Evolutionary conservation across 306 rosid genomes (phyloP).

Genomic region (Cicer yamashitae): DNA sequence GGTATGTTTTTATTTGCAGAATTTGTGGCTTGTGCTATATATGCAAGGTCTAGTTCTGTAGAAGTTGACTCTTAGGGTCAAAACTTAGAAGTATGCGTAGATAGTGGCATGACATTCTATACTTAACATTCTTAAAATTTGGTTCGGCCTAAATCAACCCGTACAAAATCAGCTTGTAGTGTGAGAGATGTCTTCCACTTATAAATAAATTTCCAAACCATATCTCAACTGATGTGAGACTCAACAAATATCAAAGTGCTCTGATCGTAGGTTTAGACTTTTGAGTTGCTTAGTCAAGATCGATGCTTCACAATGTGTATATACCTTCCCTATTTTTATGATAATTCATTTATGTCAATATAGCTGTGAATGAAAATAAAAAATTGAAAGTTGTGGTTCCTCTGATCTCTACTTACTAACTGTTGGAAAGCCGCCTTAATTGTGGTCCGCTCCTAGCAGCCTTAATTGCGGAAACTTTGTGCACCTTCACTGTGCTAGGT

Average conservation of each 20-base stretch:
- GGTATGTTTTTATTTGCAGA: too few relatives aligned
- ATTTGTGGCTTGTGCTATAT: not conserved
- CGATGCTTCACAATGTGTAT: not conserved
- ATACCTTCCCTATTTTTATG: slow-evolving; percentile 21
- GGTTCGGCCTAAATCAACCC: too few relatives aligned
- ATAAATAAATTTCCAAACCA: too few relatives aligned
- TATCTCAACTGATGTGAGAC: too few relatives aligned
- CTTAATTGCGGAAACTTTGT: not conserved
- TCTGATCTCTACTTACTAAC: not conserved
- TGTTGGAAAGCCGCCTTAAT: not conserved
- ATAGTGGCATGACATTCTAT: slow-evolving; percentile 26
- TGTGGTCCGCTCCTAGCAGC: not conserved
- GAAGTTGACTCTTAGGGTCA: slow-evolving; percentile 11
- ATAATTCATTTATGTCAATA: slow-evolving; percentile 4
- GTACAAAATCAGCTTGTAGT: too few relatives aligned
- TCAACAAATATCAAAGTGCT: not conserved
- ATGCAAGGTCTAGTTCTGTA: slow-evolving; percentile 14
- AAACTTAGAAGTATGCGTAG: slow-evolving; percentile 1
- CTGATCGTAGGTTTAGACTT: slow-evolving; percentile 17
- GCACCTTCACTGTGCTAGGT: not conserved
- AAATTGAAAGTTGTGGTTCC: slow-evolving; percentile 5
- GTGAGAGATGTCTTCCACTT: too few relatives aligned
- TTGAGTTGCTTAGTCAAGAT: slow-evolving; percentile 14
- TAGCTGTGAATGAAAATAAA: not conserved
- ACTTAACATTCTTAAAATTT: not conserved